Evolutionary conservation across 2,329 filamentous ascomycete genomes (phyloP).

Genomic region (Aspergillus jensenii): DNA sequence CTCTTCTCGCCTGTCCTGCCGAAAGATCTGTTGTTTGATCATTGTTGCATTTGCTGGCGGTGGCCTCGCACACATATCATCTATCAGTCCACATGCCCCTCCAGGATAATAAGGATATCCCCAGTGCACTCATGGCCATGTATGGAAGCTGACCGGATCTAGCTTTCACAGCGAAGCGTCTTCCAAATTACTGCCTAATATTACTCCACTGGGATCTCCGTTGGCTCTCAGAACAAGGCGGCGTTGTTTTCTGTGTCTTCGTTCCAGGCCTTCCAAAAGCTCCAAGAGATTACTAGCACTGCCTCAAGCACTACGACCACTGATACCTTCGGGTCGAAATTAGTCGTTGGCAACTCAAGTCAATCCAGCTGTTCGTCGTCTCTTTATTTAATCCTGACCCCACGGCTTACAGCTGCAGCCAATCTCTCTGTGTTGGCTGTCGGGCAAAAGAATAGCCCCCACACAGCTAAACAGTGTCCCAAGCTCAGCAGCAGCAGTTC

Average conservation of each 20-base stretch:
- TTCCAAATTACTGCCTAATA: neutral
- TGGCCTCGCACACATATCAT: neutral
- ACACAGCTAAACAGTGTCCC: neutral
- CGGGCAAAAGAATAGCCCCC: neutral
- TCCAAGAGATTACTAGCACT: neutral
- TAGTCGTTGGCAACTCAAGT: neutral
- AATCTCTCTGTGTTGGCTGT: neutral
- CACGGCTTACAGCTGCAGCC: neutral
- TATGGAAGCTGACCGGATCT: neutral
- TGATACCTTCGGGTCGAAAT: neutral
- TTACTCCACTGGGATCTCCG: neutral
- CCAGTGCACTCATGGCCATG: neutral
- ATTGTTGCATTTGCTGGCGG: neutral
- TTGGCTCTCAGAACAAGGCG: neutral
- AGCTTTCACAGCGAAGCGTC: neutral
- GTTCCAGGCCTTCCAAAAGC: neutral
- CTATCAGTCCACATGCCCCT: conserved; percentile 4
- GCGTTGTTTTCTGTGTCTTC: neutral
- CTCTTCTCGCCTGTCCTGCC: neutral
- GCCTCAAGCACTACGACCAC: neutral
- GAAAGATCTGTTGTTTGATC: neutral
- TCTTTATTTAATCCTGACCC: neutral
- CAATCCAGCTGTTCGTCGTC: neutral
- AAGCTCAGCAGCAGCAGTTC: neutral
- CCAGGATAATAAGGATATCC: neutral